These are phyloP conservation scores for Taphrina pruni DNA, from an alignment of 1,139 yeast genomes.

Conservation along the genomic window DNA sequence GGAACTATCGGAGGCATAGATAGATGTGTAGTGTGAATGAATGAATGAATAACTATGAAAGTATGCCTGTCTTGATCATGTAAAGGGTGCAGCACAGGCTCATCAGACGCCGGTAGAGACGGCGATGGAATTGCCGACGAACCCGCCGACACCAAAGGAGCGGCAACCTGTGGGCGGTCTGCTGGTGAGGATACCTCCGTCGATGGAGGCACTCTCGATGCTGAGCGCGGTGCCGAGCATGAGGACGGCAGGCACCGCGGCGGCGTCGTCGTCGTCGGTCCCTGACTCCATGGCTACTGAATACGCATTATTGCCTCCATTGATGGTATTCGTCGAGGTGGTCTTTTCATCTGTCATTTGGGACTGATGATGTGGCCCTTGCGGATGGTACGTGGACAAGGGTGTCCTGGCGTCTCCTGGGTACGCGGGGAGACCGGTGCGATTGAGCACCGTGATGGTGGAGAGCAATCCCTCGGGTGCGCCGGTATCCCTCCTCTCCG, in stretches of 20 bases:
- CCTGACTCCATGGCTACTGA: neutral
- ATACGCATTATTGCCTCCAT: too few species aligned
- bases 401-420: neutral
- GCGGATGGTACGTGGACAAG: neutral
- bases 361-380: neutral
- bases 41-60: neutral
- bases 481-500: slow-evolving; percentile 10
- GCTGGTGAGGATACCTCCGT: slow-evolving; percentile 19
- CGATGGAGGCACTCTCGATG: slow-evolving; percentile 20
- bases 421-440: slow-evolving; percentile 7
- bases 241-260: neutral
- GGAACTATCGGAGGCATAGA: neutral
- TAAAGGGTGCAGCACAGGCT: too few species aligned
- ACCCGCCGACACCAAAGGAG: neutral
- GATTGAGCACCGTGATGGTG: neutral
- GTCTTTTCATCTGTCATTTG: neutral
- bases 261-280: neutral
- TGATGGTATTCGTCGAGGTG: too few species aligned
- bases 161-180: slow-evolving; percentile 14
- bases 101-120: neutral
- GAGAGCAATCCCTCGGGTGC: neutral
- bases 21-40: neutral
- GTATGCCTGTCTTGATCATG: neutral
- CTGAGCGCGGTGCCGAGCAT: slow-evolving; percentile 22
- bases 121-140: neutral